Evolutionary conservation across 2,329 filamentous ascomycete species (phyloP), one percentile per base, ranked within the genome.

Genomic region (Tricladium varicosporioides): DNA sequence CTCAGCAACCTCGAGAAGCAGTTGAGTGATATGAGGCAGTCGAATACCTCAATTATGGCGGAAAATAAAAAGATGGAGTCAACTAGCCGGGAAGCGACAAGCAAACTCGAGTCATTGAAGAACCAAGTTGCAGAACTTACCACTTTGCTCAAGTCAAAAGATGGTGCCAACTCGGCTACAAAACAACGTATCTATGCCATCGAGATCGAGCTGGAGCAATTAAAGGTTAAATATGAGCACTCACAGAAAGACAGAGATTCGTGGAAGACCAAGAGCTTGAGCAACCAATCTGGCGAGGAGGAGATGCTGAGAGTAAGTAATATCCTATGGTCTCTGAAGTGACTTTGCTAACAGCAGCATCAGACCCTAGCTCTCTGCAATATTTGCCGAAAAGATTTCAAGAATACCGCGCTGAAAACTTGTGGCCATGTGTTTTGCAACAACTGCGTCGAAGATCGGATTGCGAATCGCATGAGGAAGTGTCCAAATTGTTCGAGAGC

Each of bases 381-480:
- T 10, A 90, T 97, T 51, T 99, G 95, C 76, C 90, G 91, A 65
- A 88, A 85, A 68, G 91, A 93, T 65, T 92, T 97, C 77, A 97
- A 97, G 74, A 91, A 97, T 70, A 96, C 92, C 0, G 88, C 88
- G 9, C 82, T 99, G 72, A 95, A 94, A 75, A 92, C 90, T 0
- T 99, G 94, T 72, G 94, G 94, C 1, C 94, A 99, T 73, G 84
- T 96, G 49, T 96, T 97, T 73, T 99, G 94, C 80, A 87, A 87
- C 69, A 82, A 86, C 48, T 99, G 94, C 71, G 89, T 97, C 19
- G 91, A 96, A 63, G 89, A 95, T 68, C 87, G 94, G 56, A 86
- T 97, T 60, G 85, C 85, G 47, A 96, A 94, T 69, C 89, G 94
- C 36, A 92, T 93, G 76, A 84, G 94, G 64, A 97, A 97, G 73